Evolutionary conservation across 306 rosid genomes (phyloP).

Genomic region (Mimosa bimucronata): DNA sequence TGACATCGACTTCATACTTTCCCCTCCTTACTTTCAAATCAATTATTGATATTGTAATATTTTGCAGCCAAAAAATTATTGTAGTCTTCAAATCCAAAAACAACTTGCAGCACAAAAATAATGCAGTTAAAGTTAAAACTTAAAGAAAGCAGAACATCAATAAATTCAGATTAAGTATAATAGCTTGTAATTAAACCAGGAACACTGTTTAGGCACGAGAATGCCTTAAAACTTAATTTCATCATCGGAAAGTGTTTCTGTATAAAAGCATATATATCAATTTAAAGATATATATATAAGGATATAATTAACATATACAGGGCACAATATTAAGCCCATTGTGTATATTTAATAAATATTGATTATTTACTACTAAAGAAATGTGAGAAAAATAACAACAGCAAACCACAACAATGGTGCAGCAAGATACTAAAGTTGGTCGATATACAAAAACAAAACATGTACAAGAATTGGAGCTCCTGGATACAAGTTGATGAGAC

Average conservation of each 20-base stretch:
- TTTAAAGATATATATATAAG: neutral
- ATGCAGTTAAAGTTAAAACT: conserved; percentile 2
- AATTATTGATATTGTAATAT: conserved; percentile 11
- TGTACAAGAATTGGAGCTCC: neutral
- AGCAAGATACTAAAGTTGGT: neutral
- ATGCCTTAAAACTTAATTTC: neutral
- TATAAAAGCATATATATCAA: neutral
- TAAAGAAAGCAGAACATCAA: neutral
- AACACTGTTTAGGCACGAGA: neutral
- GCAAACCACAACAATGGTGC: neutral
- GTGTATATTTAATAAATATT: neutral
- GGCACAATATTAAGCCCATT: neutral
- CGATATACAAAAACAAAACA: neutral
- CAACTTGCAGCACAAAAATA: neutral
- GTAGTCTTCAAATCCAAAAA: conserved; percentile 1
- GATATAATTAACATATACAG: neutral
- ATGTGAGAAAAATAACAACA: conserved; percentile 1
- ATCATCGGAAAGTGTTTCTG: neutral
- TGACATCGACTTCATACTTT: neutral
- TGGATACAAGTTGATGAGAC: neutral
- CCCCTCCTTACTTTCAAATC: neutral
- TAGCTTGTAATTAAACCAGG: neutral
- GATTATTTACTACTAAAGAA: neutral
- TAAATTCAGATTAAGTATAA: neutral
- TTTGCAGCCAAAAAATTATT: conserved; percentile 7